Evolutionary conservation across 163 green algal genomes (phyloP).

Genomic region (Volvox carteri): DNA sequence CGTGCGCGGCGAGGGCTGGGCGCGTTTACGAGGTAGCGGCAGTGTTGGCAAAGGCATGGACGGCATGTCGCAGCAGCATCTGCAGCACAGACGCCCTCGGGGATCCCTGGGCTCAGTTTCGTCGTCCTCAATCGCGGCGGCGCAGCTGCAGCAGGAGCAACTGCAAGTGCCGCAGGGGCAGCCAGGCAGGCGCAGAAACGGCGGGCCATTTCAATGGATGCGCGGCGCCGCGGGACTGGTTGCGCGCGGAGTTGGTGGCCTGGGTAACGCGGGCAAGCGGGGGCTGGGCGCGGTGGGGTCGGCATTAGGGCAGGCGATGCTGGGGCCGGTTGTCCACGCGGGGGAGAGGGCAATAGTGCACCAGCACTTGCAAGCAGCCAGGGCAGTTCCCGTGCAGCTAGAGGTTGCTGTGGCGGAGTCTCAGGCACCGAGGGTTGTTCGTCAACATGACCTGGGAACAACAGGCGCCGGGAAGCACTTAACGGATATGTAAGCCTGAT

Average conservation of each 20-base stretch:
- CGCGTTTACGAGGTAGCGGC: neutral
- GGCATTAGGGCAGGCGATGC: neutral
- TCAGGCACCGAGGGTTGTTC: too few species aligned
- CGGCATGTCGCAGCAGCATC: neutral
- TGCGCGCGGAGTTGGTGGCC: neutral
- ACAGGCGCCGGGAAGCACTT: too few species aligned
- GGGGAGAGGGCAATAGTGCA: conserved; percentile 25
- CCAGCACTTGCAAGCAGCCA: conserved; percentile 1
- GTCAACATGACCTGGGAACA: too few species aligned
- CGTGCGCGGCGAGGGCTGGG: neutral
- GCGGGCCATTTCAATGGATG: conserved; percentile 6
- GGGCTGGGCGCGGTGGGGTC: conserved; percentile 17
- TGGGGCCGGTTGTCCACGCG: conserved; percentile 41
- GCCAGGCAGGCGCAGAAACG: neutral
- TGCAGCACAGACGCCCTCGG: neutral
- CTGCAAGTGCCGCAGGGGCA: neutral
- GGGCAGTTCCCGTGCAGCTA: too few species aligned
- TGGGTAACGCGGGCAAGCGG: neutral
- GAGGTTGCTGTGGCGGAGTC: too few species aligned
- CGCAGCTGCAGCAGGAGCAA: conserved; percentile 20
- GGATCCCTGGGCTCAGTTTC: neutral
- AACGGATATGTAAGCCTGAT: too few species aligned
- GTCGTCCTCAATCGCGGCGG: neutral
- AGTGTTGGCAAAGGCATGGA: neutral
- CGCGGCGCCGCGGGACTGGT: neutral